Evolutionary conservation across 345 rosid genomes (phyloP).

Genomic region (Populus ilicifolia): DNA sequence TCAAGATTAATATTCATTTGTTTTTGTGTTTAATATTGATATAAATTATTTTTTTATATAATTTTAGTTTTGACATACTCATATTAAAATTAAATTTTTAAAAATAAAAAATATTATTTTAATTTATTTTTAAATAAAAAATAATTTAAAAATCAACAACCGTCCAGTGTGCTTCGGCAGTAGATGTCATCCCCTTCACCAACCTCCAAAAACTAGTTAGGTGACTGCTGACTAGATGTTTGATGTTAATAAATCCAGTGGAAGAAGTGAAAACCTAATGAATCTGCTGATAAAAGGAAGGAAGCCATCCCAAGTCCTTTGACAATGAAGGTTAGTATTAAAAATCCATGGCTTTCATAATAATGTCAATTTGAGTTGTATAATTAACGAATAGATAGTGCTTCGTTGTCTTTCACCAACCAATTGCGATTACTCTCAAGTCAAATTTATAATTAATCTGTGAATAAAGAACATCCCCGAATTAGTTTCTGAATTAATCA

Average conservation of each 20-base stretch:
- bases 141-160: no score
- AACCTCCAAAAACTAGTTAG: neutral
- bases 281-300: neutral
- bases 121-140: no score
- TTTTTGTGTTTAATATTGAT: no score
- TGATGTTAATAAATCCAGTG: neutral
- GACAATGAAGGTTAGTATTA: neutral
- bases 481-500: no score
- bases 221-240: neutral
- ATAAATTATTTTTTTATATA: no score
- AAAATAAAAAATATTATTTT: no score
- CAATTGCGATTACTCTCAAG: neutral
- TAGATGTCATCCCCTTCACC: neutral
- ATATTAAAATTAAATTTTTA: no score
- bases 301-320: neutral
- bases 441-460: neutral
- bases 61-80: fast-evolving
- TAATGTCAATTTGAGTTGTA: no score
- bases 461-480: no score
- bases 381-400: no score
- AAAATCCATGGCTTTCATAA: no score
- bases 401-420: neutral
- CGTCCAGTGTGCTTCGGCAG: neutral
- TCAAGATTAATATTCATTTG: neutral
- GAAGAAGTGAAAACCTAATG: neutral